Conservation (phyloP, 805 yeast genomes). For the Maudiozyma turicensis region DNA sequence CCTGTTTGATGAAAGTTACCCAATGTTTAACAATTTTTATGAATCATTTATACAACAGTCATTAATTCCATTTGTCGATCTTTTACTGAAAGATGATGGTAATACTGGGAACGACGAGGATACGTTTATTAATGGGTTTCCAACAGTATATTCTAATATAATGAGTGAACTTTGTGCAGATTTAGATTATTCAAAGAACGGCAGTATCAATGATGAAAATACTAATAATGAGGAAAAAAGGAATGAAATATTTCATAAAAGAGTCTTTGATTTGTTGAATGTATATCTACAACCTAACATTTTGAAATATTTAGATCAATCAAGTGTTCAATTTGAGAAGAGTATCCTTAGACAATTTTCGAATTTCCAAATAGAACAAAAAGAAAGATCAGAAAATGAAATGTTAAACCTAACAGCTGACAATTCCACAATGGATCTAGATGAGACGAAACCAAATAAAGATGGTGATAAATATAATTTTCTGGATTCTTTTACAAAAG, state of each 20-base stretch:
- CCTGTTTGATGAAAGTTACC: constrained; percentile 33
- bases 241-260: constrained; percentile 14
- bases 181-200: constrained; percentile 31
- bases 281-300: constrained; percentile 31
- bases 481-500: constrained; percentile 53
- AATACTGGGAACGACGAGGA: constrained; percentile 1
- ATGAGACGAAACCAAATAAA: constrained; percentile 12
- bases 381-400: constrained; percentile 6
- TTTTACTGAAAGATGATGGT: constrained; percentile 14
- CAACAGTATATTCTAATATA: constrained; percentile 25
- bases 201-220: constrained; percentile 7
- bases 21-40: constrained; percentile 30
- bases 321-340: constrained; percentile 24
- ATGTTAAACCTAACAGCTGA: constrained; percentile 2
- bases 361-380: constrained; percentile 28
- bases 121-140: constrained; percentile 22
- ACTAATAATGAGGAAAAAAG: not conserved
- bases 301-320: constrained; percentile 26
- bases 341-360: constrained; percentile 19
- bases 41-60: constrained; percentile 33
- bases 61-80: constrained; percentile 22
- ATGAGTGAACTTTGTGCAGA: constrained; percentile 27
- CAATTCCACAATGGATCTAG: not conserved
- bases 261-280: constrained; percentile 28
- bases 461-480: constrained; percentile 42